Base-by-base conservation (phyloP, 1,284 basidiomycete species). In the Pyrrhoderma lamaoense region DNA sequence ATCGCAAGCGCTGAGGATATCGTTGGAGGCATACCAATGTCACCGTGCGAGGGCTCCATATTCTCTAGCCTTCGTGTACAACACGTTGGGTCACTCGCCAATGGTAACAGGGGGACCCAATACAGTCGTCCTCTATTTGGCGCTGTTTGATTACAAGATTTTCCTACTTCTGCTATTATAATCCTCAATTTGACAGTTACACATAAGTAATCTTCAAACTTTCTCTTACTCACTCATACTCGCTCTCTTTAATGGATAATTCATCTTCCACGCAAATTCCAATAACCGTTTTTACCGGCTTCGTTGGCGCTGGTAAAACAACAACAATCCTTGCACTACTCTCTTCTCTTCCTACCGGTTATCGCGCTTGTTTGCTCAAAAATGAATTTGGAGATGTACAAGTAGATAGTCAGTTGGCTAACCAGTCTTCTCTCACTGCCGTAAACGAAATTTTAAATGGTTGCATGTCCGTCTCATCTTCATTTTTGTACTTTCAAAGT, bases 391-490 rank as follows among this genome's bases (percentile, higher is more conserved):
- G 89, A 4, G 87, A 92, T 67, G 72, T 90, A 22, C 76, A 25
- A 88, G 91, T 93, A 46, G 91, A 94, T 62, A 92, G 89, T 58
- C 82, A 93, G 56, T 77, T 94, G 13, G 90, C 89, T 8, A 77
- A 82, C 55, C 85, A 93, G 61, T 89, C 86, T 1, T 86, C 81
- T 53, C 73, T 94, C 45, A 70, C 88, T 16, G 89, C 86, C 1
- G 91, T 94, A 49, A 89, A 82, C 58, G 92, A 94, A 66, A 94
- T 95, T 46, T 68, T 93, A 56, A 95, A 94, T 65, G 92, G 92
- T 21, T 95, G 92, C 75, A 80, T 94, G 90, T 93, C 55, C 60
- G 71, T 67, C 55, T 27, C 44, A 38, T 31, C 14, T 44, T 16
- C 18, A 19, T 13, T 5, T 7, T 45, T 16, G 18, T 45, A 31